A percentile compares a stretch with the other conserved stretches of the same genome.
phyloP scores from a whole-genome alignment of 805 yeast genomes.

The Lachancea waltii region DNA sequence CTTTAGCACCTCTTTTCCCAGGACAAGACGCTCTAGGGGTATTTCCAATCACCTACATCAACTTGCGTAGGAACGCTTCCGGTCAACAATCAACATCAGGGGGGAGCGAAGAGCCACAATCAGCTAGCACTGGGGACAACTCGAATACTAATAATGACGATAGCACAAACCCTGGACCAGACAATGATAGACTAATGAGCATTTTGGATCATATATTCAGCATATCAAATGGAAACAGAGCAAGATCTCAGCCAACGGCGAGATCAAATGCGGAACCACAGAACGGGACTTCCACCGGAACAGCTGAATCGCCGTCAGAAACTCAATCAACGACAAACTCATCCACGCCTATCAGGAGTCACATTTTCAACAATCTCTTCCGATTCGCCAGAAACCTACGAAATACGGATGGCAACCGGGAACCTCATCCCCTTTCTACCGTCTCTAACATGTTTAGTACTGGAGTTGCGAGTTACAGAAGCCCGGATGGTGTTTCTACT shows the following conservation, averaged over 20 bases:
- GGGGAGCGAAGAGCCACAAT: no score
- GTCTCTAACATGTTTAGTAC: constrained; percentile 18
- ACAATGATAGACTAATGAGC: constrained; percentile 19
- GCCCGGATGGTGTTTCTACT: constrained; percentile 25
- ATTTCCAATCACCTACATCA: constrained; percentile 8
- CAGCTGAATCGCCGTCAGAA: no score
- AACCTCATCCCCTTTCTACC: not conserved
- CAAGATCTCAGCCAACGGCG: not conserved
- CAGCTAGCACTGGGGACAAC: not conserved
- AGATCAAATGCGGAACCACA: not conserved
- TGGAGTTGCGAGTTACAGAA: constrained; percentile 33
- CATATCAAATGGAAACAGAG: constrained; percentile 5
- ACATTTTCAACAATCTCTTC: constrained; percentile 6
- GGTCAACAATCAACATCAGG: not conserved
- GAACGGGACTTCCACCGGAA: no score
- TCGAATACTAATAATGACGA: not conserved
- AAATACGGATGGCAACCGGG: not conserved
- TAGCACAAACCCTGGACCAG: constrained; percentile 1
- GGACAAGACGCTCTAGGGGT: constrained; percentile 5
- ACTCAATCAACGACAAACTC: not conserved
- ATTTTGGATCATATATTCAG: constrained; percentile 21
- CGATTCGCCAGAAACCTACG: constrained; percentile 6
- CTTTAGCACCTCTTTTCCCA: constrained; percentile 1
- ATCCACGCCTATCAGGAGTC: constrained; percentile 4
- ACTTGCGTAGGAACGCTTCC: constrained; percentile 4